Conservation (phyloP, 1,284 basidiomycete genomes). For the Ustilago tritici region DNA sequence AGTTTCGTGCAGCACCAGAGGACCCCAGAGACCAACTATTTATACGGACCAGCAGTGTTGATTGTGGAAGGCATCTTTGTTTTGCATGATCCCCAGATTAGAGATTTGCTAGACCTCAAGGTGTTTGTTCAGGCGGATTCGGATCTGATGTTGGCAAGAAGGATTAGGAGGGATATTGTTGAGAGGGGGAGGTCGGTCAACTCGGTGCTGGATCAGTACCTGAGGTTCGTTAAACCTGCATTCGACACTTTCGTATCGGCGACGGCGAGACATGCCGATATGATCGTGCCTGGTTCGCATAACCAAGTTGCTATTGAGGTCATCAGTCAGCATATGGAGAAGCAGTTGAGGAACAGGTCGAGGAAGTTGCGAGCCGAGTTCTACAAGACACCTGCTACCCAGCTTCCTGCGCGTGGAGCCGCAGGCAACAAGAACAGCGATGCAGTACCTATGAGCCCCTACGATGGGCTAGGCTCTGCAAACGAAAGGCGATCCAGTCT, state of each 20-base stretch:
- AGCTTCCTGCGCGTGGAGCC: not conserved
- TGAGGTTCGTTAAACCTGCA: constrained; percentile 85
- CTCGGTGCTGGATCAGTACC: constrained; percentile 91
- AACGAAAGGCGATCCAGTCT: constrained; percentile 32
- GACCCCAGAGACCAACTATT: constrained; percentile 84
- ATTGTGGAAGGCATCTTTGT: constrained; percentile 95
- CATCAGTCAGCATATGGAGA: constrained; percentile 88
- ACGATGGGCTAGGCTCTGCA: constrained; percentile 32
- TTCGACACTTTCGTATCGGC: constrained; percentile 96
- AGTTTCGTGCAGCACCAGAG: constrained; percentile 93
- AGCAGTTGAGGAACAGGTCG: constrained; percentile 74
- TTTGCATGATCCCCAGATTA: constrained; percentile 76
- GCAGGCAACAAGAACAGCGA: not conserved
- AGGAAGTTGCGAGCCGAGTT: constrained; percentile 54
- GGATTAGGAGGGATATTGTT: constrained; percentile 86
- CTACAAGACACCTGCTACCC: constrained; percentile 48
- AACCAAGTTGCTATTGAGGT: constrained; percentile 82
- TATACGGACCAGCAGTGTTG: constrained; percentile 95
- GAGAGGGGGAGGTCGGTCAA: constrained; percentile 87
- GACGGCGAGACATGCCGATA: constrained; percentile 84
- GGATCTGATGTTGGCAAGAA: constrained; percentile 94
- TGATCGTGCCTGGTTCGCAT: constrained; percentile 66
- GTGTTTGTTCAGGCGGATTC: constrained; percentile 80
- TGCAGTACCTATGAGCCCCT: constrained; percentile 22
- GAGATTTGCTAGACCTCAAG: constrained; percentile 91